Evolutionary conservation across 305 asterid species (phyloP), one percentile per base, ranked within the genome.

Genomic region (Nicotiana rustica): DNA sequence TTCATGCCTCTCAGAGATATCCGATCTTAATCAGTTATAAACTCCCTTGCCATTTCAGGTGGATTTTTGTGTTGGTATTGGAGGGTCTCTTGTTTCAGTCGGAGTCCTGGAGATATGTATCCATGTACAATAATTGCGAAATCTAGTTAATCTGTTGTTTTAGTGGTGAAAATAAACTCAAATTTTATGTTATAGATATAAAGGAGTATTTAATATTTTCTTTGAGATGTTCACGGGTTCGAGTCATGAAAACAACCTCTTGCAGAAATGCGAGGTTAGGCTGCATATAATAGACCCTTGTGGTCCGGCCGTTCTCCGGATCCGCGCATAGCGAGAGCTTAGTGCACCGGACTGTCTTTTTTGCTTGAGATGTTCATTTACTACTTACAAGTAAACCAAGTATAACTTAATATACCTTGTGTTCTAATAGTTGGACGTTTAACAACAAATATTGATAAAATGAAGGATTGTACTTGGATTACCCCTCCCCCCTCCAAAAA

Each of bases 1-100:
- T 12, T 71, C 61, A 44, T 70, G 60, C 78, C 78, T 41, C 35
- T 70, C 78, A 18, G 2, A 44, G 57, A 44, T 12, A 18, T 70
- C 77, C 38, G 31, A n/a, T 38, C 31, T 9, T n/a, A 17, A 25
- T n/a, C 25, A 44, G 61, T 47, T 21, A 71, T 19, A 14, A 44
- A 38, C 57, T 69, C 33, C 61, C 61, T 71, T 35, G 19, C 61
- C 38, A 12, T 71, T 47, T 44, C 38, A 19, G 38, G 19, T 9
- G 15, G 61, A 71, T 47, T 47, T 41, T 47, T 19, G 17, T 5
- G 38, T 70, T 19, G 19, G 60, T 19, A 38, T 18, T 19, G 13
- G 60, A 44, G 36, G 78, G 36, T 70, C 9, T 71, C 78, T 13
- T 47, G 13, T 73, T 47, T 70, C 18, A 25, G 33, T 10, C 1